These are phyloP conservation scores for Citrus unshiu DNA, from an alignment of 345 rosid genomes.

Conservation along the genomic window DNA sequence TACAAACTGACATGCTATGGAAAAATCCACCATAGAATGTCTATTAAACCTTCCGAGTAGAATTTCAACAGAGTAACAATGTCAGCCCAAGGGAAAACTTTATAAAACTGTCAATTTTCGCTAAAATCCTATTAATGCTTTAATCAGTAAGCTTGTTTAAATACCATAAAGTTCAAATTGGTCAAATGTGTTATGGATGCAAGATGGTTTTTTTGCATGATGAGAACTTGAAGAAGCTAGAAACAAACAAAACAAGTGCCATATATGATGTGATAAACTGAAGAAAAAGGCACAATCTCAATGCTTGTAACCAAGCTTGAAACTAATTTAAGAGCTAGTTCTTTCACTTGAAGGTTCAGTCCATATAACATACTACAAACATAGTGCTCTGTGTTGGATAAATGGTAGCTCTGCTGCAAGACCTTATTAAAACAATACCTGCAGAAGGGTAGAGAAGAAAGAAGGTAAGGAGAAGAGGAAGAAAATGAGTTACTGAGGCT, in stretches of 20 bases:
- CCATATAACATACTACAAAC: background rate
- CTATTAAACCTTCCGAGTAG: background rate
- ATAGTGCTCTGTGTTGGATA: background rate
- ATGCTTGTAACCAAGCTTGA: background rate
- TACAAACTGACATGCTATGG: background rate
- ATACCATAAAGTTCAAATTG: background rate
- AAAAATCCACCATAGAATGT: background rate
- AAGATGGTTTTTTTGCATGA: background rate
- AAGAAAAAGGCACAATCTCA: background rate
- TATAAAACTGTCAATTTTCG: background rate
- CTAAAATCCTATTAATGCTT: background rate
- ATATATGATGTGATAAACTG: background rate
- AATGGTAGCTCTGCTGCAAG: background rate
- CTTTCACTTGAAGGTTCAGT: background rate
- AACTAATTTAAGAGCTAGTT: background rate
- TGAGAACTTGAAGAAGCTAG: background rate
- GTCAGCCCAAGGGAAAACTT: background rate
- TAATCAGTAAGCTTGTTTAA: background rate
- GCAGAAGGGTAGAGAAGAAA: background rate
- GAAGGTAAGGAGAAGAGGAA: background rate
- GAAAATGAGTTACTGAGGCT: background rate
- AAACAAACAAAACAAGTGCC: background rate
- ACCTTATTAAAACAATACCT: background rate
- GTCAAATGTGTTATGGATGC: background rate
- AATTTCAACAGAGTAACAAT: background rate